Evolutionary conservation across 2,329 filamentous ascomycete genomes (phyloP).

Genomic region (Aspergillus awamori): DNA sequence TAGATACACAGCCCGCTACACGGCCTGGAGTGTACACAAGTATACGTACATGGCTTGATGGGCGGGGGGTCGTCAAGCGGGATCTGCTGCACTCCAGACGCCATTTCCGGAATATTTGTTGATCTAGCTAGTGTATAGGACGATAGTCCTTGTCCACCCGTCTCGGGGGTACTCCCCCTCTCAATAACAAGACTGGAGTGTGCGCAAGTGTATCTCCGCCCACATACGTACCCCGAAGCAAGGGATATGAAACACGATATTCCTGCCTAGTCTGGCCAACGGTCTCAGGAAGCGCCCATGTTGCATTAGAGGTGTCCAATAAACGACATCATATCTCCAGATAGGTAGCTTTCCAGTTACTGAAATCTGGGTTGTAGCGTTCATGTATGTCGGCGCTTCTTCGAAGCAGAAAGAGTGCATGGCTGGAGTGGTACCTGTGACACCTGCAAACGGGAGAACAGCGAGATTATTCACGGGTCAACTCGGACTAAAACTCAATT

Average conservation of each 20-base stretch:
- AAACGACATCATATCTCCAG: not conserved
- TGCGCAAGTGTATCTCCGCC: not conserved
- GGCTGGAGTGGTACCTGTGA: not conserved
- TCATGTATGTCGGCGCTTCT: not conserved
- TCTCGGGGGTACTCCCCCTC: not conserved
- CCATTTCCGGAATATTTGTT: slow-evolving; percentile 6
- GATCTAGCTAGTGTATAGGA: not conserved
- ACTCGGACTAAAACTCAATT: not conserved
- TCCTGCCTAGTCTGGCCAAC: slow-evolving; percentile 12
- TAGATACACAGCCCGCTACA: not conserved
- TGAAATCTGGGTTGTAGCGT: not conserved
- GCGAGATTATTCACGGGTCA: too few species aligned
- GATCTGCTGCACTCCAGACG: slow-evolving; percentile 16
- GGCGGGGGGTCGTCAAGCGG: not conserved
- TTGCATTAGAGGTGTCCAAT: slow-evolving; percentile 10
- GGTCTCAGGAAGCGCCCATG: slow-evolving; percentile 17
- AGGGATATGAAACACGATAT: slow-evolving; percentile 27
- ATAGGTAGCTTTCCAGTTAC: not conserved
- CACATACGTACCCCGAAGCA: slow-evolving; percentile 20
- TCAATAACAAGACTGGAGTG: slow-evolving; percentile 10
- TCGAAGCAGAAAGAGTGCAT: not conserved
- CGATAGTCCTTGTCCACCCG: too few species aligned
- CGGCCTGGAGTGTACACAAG: not conserved
- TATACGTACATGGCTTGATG: not conserved
- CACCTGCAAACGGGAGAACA: not conserved